Conservation (phyloP, 441 rosid genomes). For the Croton laevigatus region DNA sequence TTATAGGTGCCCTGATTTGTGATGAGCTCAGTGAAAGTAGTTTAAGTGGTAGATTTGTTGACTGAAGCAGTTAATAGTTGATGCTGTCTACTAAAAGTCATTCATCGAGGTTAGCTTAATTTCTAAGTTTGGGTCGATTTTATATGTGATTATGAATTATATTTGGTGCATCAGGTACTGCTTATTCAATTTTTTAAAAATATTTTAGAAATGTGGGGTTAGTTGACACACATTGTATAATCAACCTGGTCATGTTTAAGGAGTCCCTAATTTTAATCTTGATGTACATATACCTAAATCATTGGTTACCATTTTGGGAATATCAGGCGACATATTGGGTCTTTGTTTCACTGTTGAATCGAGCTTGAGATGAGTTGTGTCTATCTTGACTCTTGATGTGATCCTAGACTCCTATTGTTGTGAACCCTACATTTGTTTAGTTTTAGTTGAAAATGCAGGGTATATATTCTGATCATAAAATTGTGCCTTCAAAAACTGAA, state of each 20-base stretch:
- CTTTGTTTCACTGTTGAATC: neutral
- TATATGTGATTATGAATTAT: neutral
- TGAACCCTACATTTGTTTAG: neutral
- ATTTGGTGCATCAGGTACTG: neutral
- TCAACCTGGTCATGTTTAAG: neutral
- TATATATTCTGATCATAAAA: neutral
- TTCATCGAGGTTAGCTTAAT: neutral
- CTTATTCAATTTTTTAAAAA: neutral
- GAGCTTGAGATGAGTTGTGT: neutral
- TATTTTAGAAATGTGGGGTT: neutral
- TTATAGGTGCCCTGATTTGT: neutral
- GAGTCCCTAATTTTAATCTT: neutral
- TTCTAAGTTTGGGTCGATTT: neutral
- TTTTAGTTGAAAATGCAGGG: too few relatives aligned
- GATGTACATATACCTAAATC: neutral
- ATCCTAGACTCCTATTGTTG: neutral
- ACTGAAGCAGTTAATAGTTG: neutral
- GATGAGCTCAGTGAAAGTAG: neutral
- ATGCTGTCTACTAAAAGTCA: neutral
- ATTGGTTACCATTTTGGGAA: neutral
- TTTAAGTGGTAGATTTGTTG: neutral
- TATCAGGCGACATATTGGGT: neutral
- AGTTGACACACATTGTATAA: neutral
- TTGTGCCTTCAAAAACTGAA: neutral
- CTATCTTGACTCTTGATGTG: neutral